Base-by-base conservation (phyloP, 2,329 filamentous ascomycete species). In the Plenodomus biglobosus region DNA sequence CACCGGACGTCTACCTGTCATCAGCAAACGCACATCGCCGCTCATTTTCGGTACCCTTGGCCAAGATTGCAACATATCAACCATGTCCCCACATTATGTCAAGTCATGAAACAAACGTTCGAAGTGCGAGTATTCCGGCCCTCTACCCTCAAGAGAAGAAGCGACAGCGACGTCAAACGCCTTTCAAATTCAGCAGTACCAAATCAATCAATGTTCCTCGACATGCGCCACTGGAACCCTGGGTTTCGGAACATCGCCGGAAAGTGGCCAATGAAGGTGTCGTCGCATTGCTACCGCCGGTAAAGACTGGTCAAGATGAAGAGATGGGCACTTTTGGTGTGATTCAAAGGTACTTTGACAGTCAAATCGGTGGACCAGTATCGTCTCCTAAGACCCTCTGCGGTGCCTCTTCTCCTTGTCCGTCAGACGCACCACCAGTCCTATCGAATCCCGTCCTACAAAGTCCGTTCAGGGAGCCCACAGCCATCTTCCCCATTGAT, bases 341-440 rank as follows among this genome's bases (percentile, higher is more conserved):
- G 8, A 63, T 67, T 20, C 62, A 69, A 37, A 59, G 62, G 42
- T 68, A 68, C 35, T 66, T 64, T 38, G 58, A 66, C 22, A 62
- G 56, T 40, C 64, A 65, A 37, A 51, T 45, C 11, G 51, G 56
- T 6, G 54, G 48, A 27, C 47, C 50, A 30, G 55, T 53, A 4
- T 45, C 52, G 7, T 41, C 52, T 40, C 38, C 55, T 4, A 48
- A 42, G 8, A 42, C 43, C 20, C 39, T 37, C 11, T 52, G 52
- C 44, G 46, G 51, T 19, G 42, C 42, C 22, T 46, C 40, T n/a
- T 55, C 56, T 16, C 47, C 56, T 20, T 57, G 46, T 37, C 48
- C 54, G 22, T 44, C 47, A 37, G 40, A 53, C 15, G 42, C 52
- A 20, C 49, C 53, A 42, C 49, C 56, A n/a, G 27, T 32, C 13